Evolutionary conservation across 768 basidiomycete species (phyloP).

Genomic region (Pluteus cervinus): DNA sequence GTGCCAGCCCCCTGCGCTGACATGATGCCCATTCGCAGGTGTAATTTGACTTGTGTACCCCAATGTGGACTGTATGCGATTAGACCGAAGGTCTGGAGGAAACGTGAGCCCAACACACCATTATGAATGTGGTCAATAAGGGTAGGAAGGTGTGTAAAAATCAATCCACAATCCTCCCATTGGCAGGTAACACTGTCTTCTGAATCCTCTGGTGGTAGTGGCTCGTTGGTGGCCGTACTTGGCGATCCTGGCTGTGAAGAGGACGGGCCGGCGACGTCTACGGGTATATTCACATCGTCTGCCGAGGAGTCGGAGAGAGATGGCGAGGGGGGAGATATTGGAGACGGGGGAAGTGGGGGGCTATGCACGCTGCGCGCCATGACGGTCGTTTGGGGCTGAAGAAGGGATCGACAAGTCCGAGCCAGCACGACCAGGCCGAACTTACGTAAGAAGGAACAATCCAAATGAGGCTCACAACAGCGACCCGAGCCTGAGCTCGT

Average conservation of each 20-base stretch:
- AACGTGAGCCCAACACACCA: slow-evolving; percentile 39
- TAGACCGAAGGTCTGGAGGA: not conserved
- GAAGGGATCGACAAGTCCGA: too few species aligned
- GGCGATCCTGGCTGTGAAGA: slow-evolving; percentile 39
- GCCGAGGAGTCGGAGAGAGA: slow-evolving; percentile 25
- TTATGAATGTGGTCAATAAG: slow-evolving; percentile 81
- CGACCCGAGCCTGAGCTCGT: too few species aligned
- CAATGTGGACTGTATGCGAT: slow-evolving; percentile 81
- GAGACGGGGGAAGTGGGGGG: slow-evolving; percentile 4
- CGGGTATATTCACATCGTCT: slow-evolving; percentile 15
- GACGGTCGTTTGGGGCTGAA: not conserved
- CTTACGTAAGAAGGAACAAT: too few species aligned
- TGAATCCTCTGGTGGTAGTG: slow-evolving; percentile 16
- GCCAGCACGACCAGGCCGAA: too few species aligned
- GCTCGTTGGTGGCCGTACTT: slow-evolving; percentile 9
- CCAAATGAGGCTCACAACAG: too few species aligned
- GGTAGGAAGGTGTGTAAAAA: slow-evolving; percentile 68
- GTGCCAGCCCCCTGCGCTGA: slow-evolving; percentile 69
- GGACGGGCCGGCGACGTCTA: slow-evolving; percentile 15
- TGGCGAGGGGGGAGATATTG: slow-evolving; percentile 14
- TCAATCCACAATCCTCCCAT: slow-evolving; percentile 76
- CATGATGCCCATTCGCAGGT: slow-evolving; percentile 90
- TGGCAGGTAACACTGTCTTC: slow-evolving; percentile 69
- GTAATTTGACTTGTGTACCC: slow-evolving; percentile 77
- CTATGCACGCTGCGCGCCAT: slow-evolving; percentile 6